Evolutionary conservation across 441 rosid species (phyloP), one percentile per base, ranked within the genome.

Genomic region (Macaranga tanarius): DNA sequence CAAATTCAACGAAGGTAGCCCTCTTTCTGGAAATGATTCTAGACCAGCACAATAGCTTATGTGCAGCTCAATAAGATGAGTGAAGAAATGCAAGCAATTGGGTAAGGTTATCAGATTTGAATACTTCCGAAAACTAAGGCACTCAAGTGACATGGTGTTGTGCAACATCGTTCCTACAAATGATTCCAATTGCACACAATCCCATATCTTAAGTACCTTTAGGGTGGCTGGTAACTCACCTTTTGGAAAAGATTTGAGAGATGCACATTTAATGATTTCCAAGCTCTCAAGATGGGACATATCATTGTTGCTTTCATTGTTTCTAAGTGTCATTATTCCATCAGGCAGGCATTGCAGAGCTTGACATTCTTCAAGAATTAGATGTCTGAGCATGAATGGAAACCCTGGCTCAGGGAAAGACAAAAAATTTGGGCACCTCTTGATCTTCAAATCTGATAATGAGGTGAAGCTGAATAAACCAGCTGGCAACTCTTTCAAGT

Each of bases 21-120:
- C 73, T 42, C 45, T 59, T 23, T 70, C 73, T 38, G 73, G 73
- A 56, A 69, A 69, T 42, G 64, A 69, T 26, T 57, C 42, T 17
- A 58, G 42, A 58, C 54, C 65, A 13, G 9, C 65, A 69, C 73
- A 57, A 23, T 69, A 69, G 64, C 65, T 58, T 56, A 69, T 69
- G 20, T 57, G 64, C 54, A 69, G 55, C 44, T 69, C 72, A 56
- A 15, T 42, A 22, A 69, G 72, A 56, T 13, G 31, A 56, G 62
- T 34, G 15, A 69, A 28, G 38, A 62, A 38, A 69, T 69, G 22
- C 52, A 69, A n/a, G 62, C 72, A 56, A n/a, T 69, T 38, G 3
- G 63, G 54, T 13, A 55, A 69, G 38, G 62, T 22, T 38, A 4
- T 9, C 62, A 56, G 34, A 38, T 15, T 23, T 12, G 45, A 22